Conservation (phyloP, 2,329 filamentous ascomycete species). For the Clarireedia paspali region DNA sequence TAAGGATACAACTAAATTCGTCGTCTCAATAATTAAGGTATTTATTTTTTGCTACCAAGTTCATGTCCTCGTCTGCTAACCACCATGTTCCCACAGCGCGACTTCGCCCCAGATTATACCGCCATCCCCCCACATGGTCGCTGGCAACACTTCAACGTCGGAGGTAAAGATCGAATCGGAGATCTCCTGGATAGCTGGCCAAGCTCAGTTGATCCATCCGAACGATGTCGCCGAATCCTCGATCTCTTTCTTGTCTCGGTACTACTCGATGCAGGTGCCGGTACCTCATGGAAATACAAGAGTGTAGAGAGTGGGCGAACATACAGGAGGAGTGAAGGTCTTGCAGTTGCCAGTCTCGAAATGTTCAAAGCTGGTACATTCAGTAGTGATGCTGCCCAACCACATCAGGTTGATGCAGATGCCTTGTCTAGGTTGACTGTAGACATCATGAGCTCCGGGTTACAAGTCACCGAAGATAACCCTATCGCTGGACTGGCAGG, state of each 20-base stretch:
- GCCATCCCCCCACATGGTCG: conserved; percentile 79
- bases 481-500: conserved; percentile 80
- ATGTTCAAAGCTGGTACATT: conserved; percentile 94
- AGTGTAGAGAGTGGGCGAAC: conserved; percentile 78
- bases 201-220: conserved; percentile 56
- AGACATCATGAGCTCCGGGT: conserved; percentile 66
- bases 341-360: conserved; percentile 69
- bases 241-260: conserved; percentile 78
- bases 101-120: conserved; percentile 60
- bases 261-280: conserved; percentile 79
- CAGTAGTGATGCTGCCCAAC: conserved; percentile 73
- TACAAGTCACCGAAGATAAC: conserved; percentile 79
- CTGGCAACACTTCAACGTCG: conserved; percentile 80
- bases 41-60: conserved; percentile 14
- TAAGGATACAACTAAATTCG: conserved; percentile 57
- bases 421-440: conserved; percentile 69
- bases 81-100: conserved; percentile 41
- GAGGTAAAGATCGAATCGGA: conserved; percentile 65
- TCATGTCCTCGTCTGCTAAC: background rate
- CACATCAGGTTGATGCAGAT: conserved; percentile 81
- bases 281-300: conserved; percentile 86
- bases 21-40: conserved; percentile 70
- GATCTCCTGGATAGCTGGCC: conserved; percentile 65
- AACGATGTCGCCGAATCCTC: conserved; percentile 67
- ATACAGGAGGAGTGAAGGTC: conserved; percentile 79